These are phyloP conservation scores for Globisporangium okanoganense DNA, from an alignment of 352 stramenopile genomes.

Conservation along the genomic window DNA sequence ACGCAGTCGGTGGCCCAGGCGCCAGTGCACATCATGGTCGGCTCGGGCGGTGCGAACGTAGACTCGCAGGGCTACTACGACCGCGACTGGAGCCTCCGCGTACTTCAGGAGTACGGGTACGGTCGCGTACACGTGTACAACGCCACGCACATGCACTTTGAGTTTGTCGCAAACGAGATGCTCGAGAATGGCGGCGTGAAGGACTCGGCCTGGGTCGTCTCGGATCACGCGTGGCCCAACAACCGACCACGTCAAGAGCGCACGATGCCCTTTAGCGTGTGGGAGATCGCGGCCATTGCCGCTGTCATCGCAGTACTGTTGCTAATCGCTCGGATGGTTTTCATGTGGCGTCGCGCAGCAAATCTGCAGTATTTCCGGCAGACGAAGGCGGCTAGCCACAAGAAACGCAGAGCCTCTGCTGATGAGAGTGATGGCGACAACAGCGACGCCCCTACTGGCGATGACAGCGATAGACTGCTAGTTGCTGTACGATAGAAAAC, in stretches of 20 bases:
- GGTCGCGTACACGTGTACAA: conserved; percentile 60
- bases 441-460: not conserved
- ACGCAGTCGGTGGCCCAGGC: conserved; percentile 26
- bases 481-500: not conserved
- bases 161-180: conserved; percentile 38
- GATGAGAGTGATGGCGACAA: not conserved
- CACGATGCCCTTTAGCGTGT: conserved; percentile 1
- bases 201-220: conserved; percentile 31
- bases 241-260: conserved; percentile 25
- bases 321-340: conserved; percentile 5
- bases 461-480: not conserved
- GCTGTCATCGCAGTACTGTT: not conserved
- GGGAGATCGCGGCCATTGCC: conserved; percentile 5
- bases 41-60: conserved; percentile 34
- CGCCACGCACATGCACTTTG: conserved; percentile 41
- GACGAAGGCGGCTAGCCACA: not conserved
- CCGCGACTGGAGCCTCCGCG: conserved; percentile 9
- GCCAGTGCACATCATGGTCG: conserved; percentile 52
- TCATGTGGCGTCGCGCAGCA: conserved; percentile 1
- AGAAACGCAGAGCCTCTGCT: not conserved
- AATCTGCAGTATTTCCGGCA: not conserved
- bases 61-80: conserved; percentile 35
- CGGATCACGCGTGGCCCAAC: conserved; percentile 43
- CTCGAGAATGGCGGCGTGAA: conserved; percentile 13
- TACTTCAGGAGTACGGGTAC: conserved; percentile 27